Evolutionary conservation across 345 rosid species (phyloP).

Genomic region (Combretum micranthum): DNA sequence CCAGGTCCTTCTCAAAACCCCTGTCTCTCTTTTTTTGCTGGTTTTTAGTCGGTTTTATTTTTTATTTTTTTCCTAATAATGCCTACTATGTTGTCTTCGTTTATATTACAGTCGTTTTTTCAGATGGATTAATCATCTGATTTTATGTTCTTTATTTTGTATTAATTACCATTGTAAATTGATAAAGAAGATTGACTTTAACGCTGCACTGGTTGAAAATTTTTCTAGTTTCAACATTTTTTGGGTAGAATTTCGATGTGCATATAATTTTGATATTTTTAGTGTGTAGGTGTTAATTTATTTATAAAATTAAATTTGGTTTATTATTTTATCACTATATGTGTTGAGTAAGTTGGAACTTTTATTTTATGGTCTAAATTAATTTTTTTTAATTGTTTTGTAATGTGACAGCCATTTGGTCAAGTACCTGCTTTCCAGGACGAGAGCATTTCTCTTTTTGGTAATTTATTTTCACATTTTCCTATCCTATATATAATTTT

Average conservation of each 20-base stretch:
- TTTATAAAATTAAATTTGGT: too few relatives aligned
- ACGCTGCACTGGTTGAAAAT: too few relatives aligned
- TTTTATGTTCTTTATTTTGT: too few relatives aligned
- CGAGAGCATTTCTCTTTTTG: conserved; percentile 47
- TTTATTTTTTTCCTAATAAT: neutral
- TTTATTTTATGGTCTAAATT: neutral
- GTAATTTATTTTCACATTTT: conserved; percentile 15
- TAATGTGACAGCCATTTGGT: conserved; percentile 49
- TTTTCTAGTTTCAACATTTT: neutral
- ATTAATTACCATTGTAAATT: too few relatives aligned
- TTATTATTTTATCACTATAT: too few relatives aligned
- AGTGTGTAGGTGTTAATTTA: too few relatives aligned
- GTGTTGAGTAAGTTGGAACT: too few relatives aligned
- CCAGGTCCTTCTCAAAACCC: conserved; percentile 28
- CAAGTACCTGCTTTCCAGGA: conserved; percentile 77
- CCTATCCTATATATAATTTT: neutral
- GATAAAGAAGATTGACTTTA: too few relatives aligned
- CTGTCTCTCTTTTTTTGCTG: neutral
- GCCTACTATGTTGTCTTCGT: neutral
- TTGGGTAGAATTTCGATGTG: neutral
- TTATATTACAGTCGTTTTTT: too few relatives aligned
- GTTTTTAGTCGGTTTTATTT: neutral
- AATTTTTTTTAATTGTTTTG: neutral
- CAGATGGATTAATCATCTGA: too few relatives aligned
- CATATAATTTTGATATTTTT: too few relatives aligned